These are phyloP conservation scores for Rhododendron mucronatum DNA, from an alignment of 148 eudicot genomes.

Conservation along the genomic window DNA sequence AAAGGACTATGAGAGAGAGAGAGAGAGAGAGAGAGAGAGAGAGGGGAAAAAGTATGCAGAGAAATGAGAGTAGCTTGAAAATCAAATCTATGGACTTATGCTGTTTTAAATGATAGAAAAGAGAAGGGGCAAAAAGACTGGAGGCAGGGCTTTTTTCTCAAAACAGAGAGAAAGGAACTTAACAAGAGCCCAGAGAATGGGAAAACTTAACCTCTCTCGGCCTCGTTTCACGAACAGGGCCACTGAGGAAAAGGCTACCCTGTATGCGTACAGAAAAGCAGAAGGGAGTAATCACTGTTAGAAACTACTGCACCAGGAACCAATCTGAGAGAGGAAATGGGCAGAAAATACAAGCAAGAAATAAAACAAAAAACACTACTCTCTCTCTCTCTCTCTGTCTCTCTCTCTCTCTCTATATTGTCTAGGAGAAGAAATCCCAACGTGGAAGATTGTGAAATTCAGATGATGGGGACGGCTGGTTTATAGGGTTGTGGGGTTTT, in stretches of 20 bases:
- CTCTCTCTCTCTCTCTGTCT: too few relatives aligned
- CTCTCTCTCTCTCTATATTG: too few relatives aligned
- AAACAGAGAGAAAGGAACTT: not conserved
- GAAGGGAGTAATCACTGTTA: too few relatives aligned
- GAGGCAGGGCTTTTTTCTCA: not conserved
- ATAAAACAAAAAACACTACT: not conserved
- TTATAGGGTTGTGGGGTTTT: not conserved
- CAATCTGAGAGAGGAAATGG: not conserved
- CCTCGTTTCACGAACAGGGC: conserved; percentile 9
- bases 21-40: not conserved
- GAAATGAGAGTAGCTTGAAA: not conserved
- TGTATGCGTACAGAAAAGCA: not conserved
- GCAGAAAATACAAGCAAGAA: not conserved
- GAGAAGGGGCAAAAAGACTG: not conserved
- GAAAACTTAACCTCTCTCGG: not conserved
- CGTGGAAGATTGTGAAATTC: not conserved
- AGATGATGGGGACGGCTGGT: not conserved
- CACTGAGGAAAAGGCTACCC: not conserved
- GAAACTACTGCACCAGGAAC: not conserved
- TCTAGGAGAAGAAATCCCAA: not conserved
- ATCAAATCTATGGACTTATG: not conserved
- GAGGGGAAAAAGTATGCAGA: not conserved
- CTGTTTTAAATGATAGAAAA: not conserved
- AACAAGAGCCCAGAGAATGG: not conserved
- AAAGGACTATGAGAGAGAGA: not conserved